Conservation (phyloP, 1,284 basidiomycete species). For the Melanopsichium pennsylvanicum region DNA sequence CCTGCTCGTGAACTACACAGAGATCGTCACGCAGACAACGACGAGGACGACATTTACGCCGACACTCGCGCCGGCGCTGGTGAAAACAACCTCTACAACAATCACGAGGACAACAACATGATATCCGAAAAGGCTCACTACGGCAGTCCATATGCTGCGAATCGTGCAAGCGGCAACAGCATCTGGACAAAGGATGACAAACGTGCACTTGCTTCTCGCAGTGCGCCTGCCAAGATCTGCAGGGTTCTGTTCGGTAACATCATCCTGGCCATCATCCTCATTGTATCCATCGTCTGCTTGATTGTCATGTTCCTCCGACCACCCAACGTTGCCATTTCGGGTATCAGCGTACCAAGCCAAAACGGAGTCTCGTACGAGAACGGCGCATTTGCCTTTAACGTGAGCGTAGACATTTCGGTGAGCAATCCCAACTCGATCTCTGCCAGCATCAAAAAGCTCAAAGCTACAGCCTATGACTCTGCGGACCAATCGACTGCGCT, state of each 20-base stretch:
- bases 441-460: constrained; percentile 51
- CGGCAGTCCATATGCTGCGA: constrained; percentile 19
- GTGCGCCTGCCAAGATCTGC: constrained; percentile 50
- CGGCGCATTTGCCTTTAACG: constrained; percentile 50
- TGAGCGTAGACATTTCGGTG: constrained; percentile 55
- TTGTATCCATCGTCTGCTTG: constrained; percentile 54
- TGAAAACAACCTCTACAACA: not conserved
- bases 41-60: constrained; percentile 6
- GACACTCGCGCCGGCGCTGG: constrained; percentile 18
- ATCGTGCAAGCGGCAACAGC: constrained; percentile 48
- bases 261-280: constrained; percentile 50
- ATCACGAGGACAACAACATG: constrained; percentile 10
- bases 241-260: constrained; percentile 56
- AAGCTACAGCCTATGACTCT: constrained; percentile 52
- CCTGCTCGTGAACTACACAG: constrained; percentile 14
- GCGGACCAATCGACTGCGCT: constrained; percentile 35
- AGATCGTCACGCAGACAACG: constrained; percentile 1
- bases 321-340: constrained; percentile 57
- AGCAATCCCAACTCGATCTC: constrained; percentile 63
- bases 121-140: constrained; percentile 22
- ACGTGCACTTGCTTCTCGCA: constrained; percentile 48
- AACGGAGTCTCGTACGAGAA: constrained; percentile 42
- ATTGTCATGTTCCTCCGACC: constrained; percentile 60
- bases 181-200: constrained; percentile 61
- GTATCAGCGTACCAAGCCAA: constrained; percentile 29